phyloP scores from a whole-genome alignment of 768 basidiomycete species.

The Podaxis mareebaensis region DNA sequence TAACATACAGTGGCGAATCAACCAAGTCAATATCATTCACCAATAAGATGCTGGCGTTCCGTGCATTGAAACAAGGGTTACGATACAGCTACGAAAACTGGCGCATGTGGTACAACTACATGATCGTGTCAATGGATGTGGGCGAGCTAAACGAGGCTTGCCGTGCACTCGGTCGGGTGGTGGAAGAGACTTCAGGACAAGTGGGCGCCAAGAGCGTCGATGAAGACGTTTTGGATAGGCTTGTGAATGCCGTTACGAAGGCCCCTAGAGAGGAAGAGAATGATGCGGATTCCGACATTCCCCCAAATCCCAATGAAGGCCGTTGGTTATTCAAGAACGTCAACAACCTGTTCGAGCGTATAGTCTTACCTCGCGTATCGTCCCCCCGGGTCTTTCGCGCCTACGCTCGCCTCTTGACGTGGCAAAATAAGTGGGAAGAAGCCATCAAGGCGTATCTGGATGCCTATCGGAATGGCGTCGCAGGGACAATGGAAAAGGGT shows the following conservation, averaged over 20 bases:
- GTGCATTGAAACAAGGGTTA: conserved; percentile 89
- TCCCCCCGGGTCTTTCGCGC: conserved; percentile 78
- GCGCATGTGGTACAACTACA: conserved; percentile 99
- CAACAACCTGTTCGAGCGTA: conserved; percentile 68
- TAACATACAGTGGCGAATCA: conserved; percentile 19
- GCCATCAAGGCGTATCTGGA: conserved; percentile 83
- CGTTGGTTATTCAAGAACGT: conserved; percentile 69
- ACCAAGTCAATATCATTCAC: conserved; percentile 52
- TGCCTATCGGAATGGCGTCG: conserved; percentile 75
- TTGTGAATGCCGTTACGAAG: conserved; percentile 85
- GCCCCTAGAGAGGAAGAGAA: conserved; percentile 34
- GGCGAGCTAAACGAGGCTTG: conserved; percentile 89
- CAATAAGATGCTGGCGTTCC: conserved; percentile 88
- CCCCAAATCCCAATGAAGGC: conserved; percentile 59
- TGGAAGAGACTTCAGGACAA: conserved; percentile 68
- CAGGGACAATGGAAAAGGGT: conserved; percentile 60
- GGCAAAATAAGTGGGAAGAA: conserved; percentile 71
- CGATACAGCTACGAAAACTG: conserved; percentile 86
- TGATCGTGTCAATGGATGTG: conserved; percentile 89
- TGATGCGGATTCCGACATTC: conserved; percentile 27
- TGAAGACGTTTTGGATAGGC: conserved; percentile 82
- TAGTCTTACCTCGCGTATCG: conserved; percentile 82
- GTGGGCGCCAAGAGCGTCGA: conserved; percentile 65
- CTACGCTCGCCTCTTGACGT: conserved; percentile 78
- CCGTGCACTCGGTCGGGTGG: conserved; percentile 77